Evolutionary conservation across 352 stramenopile species (phyloP), one percentile per base, ranked within the genome.

Genomic region (Phytophthora agathidicida): DNA sequence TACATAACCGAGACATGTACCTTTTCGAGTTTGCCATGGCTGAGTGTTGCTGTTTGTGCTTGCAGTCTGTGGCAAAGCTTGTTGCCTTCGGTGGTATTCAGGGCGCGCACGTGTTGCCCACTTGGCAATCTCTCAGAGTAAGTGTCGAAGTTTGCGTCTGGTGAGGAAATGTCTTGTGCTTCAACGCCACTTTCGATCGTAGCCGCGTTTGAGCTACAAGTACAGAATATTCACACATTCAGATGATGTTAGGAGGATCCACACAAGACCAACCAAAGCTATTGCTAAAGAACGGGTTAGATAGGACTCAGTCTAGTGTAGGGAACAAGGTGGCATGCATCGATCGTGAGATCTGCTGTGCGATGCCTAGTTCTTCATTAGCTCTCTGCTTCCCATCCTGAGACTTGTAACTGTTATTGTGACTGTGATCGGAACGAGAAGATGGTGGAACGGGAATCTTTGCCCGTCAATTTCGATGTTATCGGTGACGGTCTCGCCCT

Each of bases 1-100:
- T n/a, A n/a, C n/a, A n/a, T 26, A 30, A 19, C 30, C n/a, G 7
- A 23, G n/a, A n/a, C 28, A 26, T 35, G 16, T 42, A 75, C 65
- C 49, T 71, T 73, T 51, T 75, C 22, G 23, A 16, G 39, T n/a
- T 44, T 68, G 16, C 26, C 31, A 13, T 60, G 37, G 8, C 53
- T 9, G 0, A 68, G 19, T 19, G 48, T 52, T 7, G 48, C 47
- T 5, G 48, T 41, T 20, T 51, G 53, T 22, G 27, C 39, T 27
- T 45, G 22, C 2, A 66, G 7, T 36, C 36, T 37, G n/a, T 20
- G 58, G 10, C 62, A 22, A 11, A 70, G 26, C 2, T 60, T 32
- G 13, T 36, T 14, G 2, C 55, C 22, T 16, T 73, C 36, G 13
- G 5, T n/a, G n/a, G 14, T 28, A 2, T 41, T 50, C 22, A 60